Percentiles rank a stretch among this genome's conserved stretches.
These are phyloP conservation scores for Trypanosoma boissoni DNA, from an alignment of 208 protist species.

Conservation along the genomic window DNA sequence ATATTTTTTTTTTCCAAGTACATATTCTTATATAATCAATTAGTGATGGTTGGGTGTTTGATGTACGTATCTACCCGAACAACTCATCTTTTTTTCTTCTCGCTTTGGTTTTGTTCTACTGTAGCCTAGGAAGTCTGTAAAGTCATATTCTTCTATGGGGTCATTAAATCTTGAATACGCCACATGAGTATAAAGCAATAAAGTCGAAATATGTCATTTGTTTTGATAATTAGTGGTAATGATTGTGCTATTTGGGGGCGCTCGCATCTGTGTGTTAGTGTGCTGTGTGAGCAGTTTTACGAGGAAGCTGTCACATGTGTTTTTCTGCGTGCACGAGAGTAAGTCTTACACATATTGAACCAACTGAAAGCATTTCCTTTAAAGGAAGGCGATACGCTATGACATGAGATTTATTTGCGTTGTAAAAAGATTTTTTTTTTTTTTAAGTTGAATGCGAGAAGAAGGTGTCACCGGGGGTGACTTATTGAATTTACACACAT, in stretches of 20 bases:
- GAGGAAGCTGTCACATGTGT: conserved; percentile 73
- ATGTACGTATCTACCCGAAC: too few species aligned
- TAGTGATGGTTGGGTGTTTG: too few species aligned
- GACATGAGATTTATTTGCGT: conserved; percentile 54
- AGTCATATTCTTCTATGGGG: conserved; percentile 30
- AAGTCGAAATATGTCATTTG: conserved; percentile 76
- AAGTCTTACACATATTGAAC: conserved; percentile 76
- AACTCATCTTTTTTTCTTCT: conserved; percentile 8
- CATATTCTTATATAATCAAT: conserved; percentile 1
- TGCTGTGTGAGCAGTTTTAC: conserved; percentile 77
- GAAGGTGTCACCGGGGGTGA: conserved; percentile 71
- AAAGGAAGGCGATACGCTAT: conserved; percentile 49
- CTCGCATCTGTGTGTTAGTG: conserved; percentile 65
- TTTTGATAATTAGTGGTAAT: conserved; percentile 77
- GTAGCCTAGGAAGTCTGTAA: too few species aligned
- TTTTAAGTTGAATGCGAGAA: conserved; percentile 52
- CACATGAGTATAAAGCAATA: conserved; percentile 54
- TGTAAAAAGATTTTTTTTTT: conserved; percentile 60
- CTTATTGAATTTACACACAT: conserved; percentile 60
- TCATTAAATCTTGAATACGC: conserved; percentile 51
- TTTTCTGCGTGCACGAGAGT: conserved; percentile 78
- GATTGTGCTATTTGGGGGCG: conserved; percentile 76
- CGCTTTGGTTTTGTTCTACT: not conserved
- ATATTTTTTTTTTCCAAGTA: conserved; percentile 4
- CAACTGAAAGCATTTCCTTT: conserved; percentile 69